phyloP scores from a whole-genome alignment of 2,329 filamentous ascomycete genomes.

The Pochonia chlamydosporia region DNA sequence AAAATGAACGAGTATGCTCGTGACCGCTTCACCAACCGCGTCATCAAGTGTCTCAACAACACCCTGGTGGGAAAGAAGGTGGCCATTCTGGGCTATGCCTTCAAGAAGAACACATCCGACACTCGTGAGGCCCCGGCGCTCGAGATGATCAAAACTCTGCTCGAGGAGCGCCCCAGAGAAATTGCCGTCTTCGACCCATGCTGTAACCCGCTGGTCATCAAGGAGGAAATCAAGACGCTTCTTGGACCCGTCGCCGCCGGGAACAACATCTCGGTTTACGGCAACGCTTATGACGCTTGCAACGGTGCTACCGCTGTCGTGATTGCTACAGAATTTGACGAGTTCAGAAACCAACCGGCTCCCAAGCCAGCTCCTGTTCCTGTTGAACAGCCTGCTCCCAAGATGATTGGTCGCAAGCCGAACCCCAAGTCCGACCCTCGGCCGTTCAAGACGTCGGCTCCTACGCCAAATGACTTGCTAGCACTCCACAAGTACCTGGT shows the following conservation, averaged over 20 bases:
- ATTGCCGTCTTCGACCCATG: conserved; percentile 65
- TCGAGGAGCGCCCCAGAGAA: conserved; percentile 58
- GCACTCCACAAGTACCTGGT: conserved; percentile 42
- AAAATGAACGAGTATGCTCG: conserved; percentile 73
- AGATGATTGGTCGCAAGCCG: conserved; percentile 29
- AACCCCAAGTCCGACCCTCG: conserved; percentile 39
- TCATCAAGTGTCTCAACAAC: conserved; percentile 63
- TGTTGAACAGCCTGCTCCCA: conserved; percentile 20
- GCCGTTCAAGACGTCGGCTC: conserved; percentile 31
- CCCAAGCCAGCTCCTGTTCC: conserved; percentile 22
- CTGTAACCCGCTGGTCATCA: conserved; percentile 45
- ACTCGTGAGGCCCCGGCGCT: conserved; percentile 66
- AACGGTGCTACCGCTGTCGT: conserved; percentile 42
- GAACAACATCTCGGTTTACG: conserved; percentile 41
- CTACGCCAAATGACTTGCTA: conserved; percentile 40
- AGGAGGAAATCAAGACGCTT: conserved; percentile 42
- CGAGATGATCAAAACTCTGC: conserved; percentile 59
- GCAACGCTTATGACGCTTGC: conserved; percentile 44
- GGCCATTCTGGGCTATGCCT: conserved; percentile 67
- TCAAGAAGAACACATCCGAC: conserved; percentile 75
- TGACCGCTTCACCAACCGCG: conserved; percentile 59
- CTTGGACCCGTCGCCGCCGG: conserved; percentile 33
- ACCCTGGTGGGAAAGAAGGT: conserved; percentile 66
- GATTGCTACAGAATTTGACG: conserved; percentile 52
- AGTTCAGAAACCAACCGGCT: conserved; percentile 41